Conservation (phyloP, 2,329 filamentous ascomycete species). For the Boeremia lycopersici region DNA sequence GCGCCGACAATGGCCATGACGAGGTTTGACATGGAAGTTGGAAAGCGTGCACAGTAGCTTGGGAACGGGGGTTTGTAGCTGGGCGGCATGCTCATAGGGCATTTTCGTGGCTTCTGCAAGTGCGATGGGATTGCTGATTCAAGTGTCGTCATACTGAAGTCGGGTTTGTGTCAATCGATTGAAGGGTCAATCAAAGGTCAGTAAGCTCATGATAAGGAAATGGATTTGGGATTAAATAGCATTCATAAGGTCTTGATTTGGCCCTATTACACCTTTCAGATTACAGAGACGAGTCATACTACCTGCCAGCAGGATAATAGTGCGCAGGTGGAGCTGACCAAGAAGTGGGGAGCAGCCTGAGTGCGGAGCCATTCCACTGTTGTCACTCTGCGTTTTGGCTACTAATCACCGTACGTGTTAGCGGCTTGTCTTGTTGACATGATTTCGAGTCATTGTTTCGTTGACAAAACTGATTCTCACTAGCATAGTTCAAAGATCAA, state of each 20-base stretch:
- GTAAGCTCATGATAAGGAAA: neutral
- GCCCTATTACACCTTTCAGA: neutral
- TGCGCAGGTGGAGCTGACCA: neutral
- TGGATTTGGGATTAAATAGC: neutral
- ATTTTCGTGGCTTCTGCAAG: constrained; percentile 24
- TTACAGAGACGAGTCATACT: neutral
- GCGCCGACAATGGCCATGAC: constrained; percentile 47
- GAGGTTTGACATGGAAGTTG: constrained; percentile 34
- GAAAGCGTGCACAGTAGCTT: constrained; percentile 43
- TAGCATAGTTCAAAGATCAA: constrained; percentile 20
- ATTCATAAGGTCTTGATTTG: neutral
- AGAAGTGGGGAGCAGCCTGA: neutral
- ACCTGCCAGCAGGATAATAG: neutral
- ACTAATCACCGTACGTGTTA: neutral
- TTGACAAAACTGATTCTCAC: neutral
- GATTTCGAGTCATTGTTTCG: neutral
- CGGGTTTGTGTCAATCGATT: neutral
- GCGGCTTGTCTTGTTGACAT: neutral
- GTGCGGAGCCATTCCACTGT: neutral
- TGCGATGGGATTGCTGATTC: constrained; percentile 34
- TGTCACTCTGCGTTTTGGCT: neutral
- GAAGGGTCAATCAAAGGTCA: neutral
- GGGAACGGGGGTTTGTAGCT: constrained; percentile 41
- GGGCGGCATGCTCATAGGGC: constrained; percentile 25
- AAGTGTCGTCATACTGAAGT: constrained; percentile 18